Evolutionary conservation across 768 basidiomycete species (phyloP).

Genomic region (Suillus lakei): DNA sequence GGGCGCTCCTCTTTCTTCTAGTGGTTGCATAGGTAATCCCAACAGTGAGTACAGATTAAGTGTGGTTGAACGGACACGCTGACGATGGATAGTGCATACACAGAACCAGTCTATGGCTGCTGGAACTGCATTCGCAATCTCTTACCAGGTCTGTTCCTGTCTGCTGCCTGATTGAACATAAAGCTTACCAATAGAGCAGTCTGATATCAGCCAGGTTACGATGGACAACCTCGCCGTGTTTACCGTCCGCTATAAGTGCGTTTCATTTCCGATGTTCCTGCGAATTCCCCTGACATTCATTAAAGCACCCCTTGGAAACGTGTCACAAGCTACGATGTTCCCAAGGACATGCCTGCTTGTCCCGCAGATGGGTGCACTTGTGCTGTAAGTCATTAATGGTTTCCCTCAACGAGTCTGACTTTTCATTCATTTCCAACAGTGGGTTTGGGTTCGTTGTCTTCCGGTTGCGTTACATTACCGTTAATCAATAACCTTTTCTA

Average conservation of each 20-base stretch:
- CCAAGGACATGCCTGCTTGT: slow-evolving; percentile 52
- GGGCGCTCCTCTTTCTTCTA: slow-evolving; percentile 8
- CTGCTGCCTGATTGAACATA: not conserved
- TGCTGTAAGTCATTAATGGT: slow-evolving; percentile 38
- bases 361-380: slow-evolving; percentile 56
- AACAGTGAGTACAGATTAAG: slow-evolving; percentile 44
- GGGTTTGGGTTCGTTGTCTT: slow-evolving; percentile 52
- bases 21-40: slow-evolving; percentile 48
- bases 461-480: not conserved
- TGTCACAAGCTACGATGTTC: slow-evolving; percentile 50
- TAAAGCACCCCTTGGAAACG: slow-evolving; percentile 59
- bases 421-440: slow-evolving; percentile 33
- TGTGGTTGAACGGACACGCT: slow-evolving; percentile 1
- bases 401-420: not conserved
- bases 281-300: not conserved
- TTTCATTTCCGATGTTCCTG: slow-evolving; percentile 1
- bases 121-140: slow-evolving; percentile 60
- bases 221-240: slow-evolving; percentile 56
- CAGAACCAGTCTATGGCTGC: slow-evolving; percentile 56
- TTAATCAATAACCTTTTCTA: not conserved
- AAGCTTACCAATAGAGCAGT: slow-evolving; percentile 32
- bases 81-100: slow-evolving; percentile 47
- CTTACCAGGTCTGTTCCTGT: slow-evolving; percentile 45
- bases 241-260: slow-evolving; percentile 52
- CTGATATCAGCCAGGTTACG: slow-evolving; percentile 51